Evolutionary conservation across 352 stramenopile species (phyloP).

Genomic region (Pilasporangium apinafurcum): DNA sequence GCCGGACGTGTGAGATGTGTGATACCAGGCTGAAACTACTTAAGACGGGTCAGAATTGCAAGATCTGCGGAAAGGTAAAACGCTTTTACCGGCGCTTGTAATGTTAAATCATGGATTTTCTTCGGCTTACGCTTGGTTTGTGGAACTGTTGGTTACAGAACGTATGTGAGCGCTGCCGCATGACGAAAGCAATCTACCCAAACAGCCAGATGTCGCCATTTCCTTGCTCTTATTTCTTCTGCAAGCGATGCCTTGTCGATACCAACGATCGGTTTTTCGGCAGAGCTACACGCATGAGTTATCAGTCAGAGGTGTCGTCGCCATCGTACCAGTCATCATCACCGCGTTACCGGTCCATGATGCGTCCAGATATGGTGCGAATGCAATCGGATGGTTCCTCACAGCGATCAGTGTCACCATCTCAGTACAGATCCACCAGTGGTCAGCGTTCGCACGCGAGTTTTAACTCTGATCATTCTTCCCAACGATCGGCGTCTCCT

Average conservation of each 20-base stretch:
- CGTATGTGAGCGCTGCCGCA: constrained; percentile 55
- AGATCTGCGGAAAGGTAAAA: constrained; percentile 47
- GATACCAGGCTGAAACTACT: constrained; percentile 46
- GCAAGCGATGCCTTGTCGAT: constrained; percentile 43
- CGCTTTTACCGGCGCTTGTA: neutral
- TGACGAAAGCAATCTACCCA: constrained; percentile 53
- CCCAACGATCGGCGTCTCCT: neutral
- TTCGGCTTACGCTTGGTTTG: neutral
- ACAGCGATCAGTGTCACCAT: constrained; percentile 8
- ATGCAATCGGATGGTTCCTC: constrained; percentile 35
- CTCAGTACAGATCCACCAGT: constrained; percentile 6
- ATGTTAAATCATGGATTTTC: neutral
- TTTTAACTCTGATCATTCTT: constrained; percentile 6
- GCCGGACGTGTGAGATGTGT: constrained; percentile 55
- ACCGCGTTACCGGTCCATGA: constrained; percentile 13
- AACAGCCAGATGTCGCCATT: constrained; percentile 37
- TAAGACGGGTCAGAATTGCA: constrained; percentile 49
- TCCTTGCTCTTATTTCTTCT: constrained; percentile 51
- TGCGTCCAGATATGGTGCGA: constrained; percentile 15
- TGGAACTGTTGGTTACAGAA: too few relatives aligned
- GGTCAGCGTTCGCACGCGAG: constrained; percentile 8
- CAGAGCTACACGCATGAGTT: constrained; percentile 23
- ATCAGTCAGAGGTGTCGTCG: constrained; percentile 34
- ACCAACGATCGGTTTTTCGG: constrained; percentile 35
- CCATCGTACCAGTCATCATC: constrained; percentile 15